Percentiles rank a stretch among this genome's conserved stretches.
Evolutionary conservation across 345 rosid species (phyloP).

Genomic region (Microcos paniculata): DNA sequence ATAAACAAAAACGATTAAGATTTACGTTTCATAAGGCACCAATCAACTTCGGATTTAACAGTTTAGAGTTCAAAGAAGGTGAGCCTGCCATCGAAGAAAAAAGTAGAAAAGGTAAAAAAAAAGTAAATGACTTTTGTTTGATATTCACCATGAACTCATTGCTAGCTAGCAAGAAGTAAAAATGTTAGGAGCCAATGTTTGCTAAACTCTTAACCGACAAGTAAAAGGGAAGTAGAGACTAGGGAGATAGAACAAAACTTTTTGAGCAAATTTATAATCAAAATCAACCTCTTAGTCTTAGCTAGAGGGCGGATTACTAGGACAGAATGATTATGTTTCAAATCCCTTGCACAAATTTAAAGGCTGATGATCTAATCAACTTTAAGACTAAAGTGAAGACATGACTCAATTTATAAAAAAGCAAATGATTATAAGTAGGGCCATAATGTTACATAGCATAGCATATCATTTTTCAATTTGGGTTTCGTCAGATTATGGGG

Average conservation of each 20-base stretch:
- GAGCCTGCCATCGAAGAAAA: too few species aligned
- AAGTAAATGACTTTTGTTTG: too few species aligned
- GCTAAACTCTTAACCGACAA: not conserved
- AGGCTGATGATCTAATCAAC: slow-evolving; percentile 18
- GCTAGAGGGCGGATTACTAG: not conserved
- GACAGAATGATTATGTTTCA: slow-evolving; percentile 12
- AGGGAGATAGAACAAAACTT: not conserved
- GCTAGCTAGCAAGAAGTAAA: too few species aligned
- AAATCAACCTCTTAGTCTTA: slow-evolving; percentile 1
- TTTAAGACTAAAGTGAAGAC: slow-evolving; percentile 14
- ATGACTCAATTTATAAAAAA: not conserved
- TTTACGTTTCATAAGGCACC: too few species aligned
- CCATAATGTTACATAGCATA: not conserved
- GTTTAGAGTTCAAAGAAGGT: too few species aligned
- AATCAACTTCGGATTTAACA: too few species aligned
- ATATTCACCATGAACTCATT: not conserved
- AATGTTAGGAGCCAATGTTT: not conserved
- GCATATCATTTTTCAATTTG: not conserved
- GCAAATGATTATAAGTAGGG: not conserved
- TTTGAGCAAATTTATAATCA: not conserved
- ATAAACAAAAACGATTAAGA: too few species aligned
- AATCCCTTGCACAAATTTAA: slow-evolving; percentile 9
- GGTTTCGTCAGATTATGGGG: not conserved
- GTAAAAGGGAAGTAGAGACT: not conserved
- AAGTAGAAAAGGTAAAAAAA: too few species aligned